A percentile compares a stretch with the other conserved stretches of the same genome.
Conservation (phyloP, 2,329 filamentous ascomycete species). For the Cladophialophora bantiana region DNA sequence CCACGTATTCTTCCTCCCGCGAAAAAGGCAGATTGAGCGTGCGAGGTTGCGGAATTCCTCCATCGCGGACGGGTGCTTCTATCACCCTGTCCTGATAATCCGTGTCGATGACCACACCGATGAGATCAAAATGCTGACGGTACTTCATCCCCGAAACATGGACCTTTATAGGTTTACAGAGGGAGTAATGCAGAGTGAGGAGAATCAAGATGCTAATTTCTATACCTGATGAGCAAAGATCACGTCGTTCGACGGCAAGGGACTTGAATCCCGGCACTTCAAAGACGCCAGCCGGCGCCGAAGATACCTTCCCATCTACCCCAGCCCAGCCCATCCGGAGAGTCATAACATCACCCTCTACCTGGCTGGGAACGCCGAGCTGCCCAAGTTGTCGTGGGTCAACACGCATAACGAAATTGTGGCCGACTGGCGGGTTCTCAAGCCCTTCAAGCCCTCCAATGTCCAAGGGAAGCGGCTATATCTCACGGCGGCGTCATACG, state of each 20-base stretch:
- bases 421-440: not conserved
- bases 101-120: not conserved
- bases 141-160: not conserved
- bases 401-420: not conserved
- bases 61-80: not conserved
- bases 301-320: not conserved
- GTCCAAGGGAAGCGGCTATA: not conserved
- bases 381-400: not conserved
- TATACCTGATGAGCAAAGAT: not conserved
- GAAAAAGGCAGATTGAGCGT: not conserved
- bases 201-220: not conserved
- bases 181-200: no score
- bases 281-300: not conserved
- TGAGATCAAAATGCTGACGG: not conserved
- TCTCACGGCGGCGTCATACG: not conserved
- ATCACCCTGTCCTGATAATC: not conserved
- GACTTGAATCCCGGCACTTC: not conserved
- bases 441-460: not conserved
- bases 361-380: not conserved
- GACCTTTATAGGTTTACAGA: not conserved
- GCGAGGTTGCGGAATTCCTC: not conserved
- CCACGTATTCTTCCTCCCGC: not conserved
- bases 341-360: not conserved
- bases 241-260: not conserved
- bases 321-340: not conserved